A percentile compares a stretch with the other conserved stretches of the same genome.
Evolutionary conservation across 2,329 filamentous ascomycete genomes (phyloP).

Genomic region (Penicillium sp.): DNA sequence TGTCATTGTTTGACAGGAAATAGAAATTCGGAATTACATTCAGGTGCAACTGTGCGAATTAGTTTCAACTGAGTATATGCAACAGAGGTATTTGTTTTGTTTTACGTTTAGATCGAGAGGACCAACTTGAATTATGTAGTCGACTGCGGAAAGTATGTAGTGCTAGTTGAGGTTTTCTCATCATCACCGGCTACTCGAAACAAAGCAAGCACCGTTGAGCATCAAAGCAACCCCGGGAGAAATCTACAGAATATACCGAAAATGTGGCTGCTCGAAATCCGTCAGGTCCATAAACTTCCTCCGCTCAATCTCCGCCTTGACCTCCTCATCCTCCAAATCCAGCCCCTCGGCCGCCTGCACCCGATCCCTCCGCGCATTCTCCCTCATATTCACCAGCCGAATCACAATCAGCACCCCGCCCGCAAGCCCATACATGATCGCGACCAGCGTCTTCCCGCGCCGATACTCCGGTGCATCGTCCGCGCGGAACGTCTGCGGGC

Average conservation of each 20-base stretch:
- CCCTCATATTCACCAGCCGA: conserved; percentile 26
- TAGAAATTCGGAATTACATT: too few relatives aligned
- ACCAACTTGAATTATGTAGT: too few relatives aligned
- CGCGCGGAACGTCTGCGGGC: conserved; percentile 51
- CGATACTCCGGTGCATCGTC: conserved; percentile 49
- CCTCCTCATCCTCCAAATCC: neutral
- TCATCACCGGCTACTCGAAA: too few relatives aligned
- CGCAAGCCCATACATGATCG: conserved; percentile 33
- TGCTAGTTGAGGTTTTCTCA: too few relatives aligned
- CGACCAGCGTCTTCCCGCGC: conserved; percentile 23
- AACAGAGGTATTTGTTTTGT: too few relatives aligned
- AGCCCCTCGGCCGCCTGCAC: conserved; percentile 17
- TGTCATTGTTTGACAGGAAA: too few relatives aligned
- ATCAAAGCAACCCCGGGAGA: neutral
- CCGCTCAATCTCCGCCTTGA: conserved; percentile 18
- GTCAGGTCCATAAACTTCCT: conserved; percentile 41
- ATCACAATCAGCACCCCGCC: conserved; percentile 22
- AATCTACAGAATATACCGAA: neutral
- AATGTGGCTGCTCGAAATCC: conserved; percentile 21
- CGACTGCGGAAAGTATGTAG: too few relatives aligned
- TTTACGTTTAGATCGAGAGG: too few relatives aligned
- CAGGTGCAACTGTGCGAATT: too few relatives aligned
- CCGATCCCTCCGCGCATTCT: conserved; percentile 36
- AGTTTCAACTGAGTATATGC: too few relatives aligned
- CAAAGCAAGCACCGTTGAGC: neutral